These are phyloP conservation scores for Paragyromitra xinjiangensis DNA, from an alignment of 495 filamentous ascomycete species.

Conservation along the genomic window DNA sequence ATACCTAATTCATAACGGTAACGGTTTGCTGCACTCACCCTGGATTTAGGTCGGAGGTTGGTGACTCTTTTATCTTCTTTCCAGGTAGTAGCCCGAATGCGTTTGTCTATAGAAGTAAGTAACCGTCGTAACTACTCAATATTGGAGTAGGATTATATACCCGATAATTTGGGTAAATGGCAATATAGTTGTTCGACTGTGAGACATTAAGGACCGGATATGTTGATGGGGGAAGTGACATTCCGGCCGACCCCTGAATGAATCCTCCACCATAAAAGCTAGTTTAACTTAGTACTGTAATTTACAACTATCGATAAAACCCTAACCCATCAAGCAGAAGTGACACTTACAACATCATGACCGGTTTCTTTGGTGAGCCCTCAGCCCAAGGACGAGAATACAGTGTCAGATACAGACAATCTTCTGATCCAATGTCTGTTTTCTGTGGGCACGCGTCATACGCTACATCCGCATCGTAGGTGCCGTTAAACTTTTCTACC, in stretches of 20 bases:
- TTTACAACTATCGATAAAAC: not conserved
- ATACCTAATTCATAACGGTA: not conserved
- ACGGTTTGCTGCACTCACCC: constrained; percentile 63
- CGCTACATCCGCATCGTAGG: constrained; percentile 67
- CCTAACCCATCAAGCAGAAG: not conserved
- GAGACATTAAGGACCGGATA: constrained; percentile 68
- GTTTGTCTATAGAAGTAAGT: constrained; percentile 57
- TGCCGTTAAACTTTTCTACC: constrained; percentile 60
- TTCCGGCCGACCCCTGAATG: constrained; percentile 67
- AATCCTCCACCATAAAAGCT: constrained; percentile 71
- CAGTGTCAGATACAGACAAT: constrained; percentile 69
- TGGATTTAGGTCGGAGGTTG: constrained; percentile 63
- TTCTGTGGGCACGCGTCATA: constrained; percentile 70
- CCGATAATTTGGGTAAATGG: constrained; percentile 66
- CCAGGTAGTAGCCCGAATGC: constrained; percentile 70
- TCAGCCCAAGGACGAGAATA: constrained; percentile 67
- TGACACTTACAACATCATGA: constrained; percentile 41
- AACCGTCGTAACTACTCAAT: not conserved
- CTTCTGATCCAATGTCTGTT: constrained; percentile 61
- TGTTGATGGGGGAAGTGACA: constrained; percentile 65
- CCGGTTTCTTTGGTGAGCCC: constrained; percentile 46
- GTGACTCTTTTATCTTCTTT: constrained; percentile 62
- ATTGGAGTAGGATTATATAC: constrained; percentile 42
- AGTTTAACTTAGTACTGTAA: constrained; percentile 33
- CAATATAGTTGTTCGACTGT: constrained; percentile 63